These are phyloP conservation scores for Bisporella sp. DNA, from an alignment of 2,329 filamentous ascomycete species.

Conservation along the genomic window DNA sequence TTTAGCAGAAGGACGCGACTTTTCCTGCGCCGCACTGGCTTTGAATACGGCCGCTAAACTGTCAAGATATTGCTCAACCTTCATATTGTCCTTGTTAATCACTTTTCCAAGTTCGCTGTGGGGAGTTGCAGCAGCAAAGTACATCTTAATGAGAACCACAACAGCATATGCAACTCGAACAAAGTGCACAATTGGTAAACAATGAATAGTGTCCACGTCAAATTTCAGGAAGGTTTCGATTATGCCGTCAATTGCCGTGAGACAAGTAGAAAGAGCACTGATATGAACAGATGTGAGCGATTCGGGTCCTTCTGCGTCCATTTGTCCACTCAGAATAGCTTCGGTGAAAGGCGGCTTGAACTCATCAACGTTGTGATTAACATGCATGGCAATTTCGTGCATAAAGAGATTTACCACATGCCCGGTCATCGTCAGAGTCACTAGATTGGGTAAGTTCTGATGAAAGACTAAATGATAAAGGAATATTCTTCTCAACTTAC, in stretches of 20 bases:
- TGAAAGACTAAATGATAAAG: too few species aligned
- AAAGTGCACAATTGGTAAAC: conserved; percentile 42
- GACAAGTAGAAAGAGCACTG: conserved; percentile 43
- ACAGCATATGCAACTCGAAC: conserved; percentile 49
- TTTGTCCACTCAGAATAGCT: conserved; percentile 16
- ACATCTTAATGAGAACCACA: conserved; percentile 53
- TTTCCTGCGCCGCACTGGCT: conserved; percentile 53
- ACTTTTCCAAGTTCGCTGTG: conserved; percentile 62
- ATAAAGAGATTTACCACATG: conserved; percentile 48
- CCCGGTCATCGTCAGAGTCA: conserved; percentile 42
- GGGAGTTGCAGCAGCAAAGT: conserved; percentile 52
- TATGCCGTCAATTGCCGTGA: conserved; percentile 44
- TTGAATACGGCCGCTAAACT: conserved; percentile 63
- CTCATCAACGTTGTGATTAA: conserved; percentile 47
- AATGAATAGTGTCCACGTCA: conserved; percentile 38
- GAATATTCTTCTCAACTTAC: conserved; percentile 17
- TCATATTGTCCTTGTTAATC: conserved; percentile 61
- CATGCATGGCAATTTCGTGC: conserved; percentile 51
- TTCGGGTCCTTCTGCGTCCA: conserved; percentile 9
- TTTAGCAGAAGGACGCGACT: conserved; percentile 59
- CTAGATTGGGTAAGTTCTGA: conserved; percentile 23
- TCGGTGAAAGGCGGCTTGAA: conserved; percentile 33
- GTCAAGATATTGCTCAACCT: conserved; percentile 59
- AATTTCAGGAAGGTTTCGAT: conserved; percentile 45
- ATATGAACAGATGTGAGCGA: conserved; percentile 35